Base-by-base conservation (phyloP, 768 basidiomycete genomes). In the Pisolithus marmoratus region DNA sequence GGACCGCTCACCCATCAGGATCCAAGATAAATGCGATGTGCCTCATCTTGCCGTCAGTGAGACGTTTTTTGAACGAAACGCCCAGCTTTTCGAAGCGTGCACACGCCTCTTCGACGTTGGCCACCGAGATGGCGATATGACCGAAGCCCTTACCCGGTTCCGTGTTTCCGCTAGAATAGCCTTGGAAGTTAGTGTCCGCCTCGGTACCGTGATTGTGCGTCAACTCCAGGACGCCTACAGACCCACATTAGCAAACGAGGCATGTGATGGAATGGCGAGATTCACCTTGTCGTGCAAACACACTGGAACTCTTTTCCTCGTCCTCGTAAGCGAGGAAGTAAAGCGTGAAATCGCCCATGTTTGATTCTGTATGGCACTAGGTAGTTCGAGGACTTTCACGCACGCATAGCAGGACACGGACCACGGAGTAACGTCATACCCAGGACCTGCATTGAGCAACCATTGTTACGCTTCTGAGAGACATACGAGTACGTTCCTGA, bases 151-250 rank as follows among this genome's bases (percentile, higher is more conserved):
- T 76, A 26, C 85, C 84, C 4, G 89, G 87, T 4, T 94, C 93
- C 4, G 79, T 65, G 71, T 99, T 99, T 1, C 95, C 95, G 60
- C 68, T 86, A 9, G 83, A 77, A 66, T 96, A 97, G 34, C 91
- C 94, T 59, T 82, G 66, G 75, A 94, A 94, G 56, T 69, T 70
- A 48, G 82, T 60, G 64, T 94, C 87, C 50, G 70, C 73, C 72
- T 98, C 95, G 51, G 91, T 90, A 50, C 94, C 91, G 66, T 93
- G 90, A 74, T 94, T 92, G 72, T 88, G 84, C 2, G 87, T 92
- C 46, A 93, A 77, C 66, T 94, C 90, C 53, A 93, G 80, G 58
- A 94, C 70, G 49, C 84, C 87, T 88, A 27, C 44, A 20, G 8
- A 15, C 9, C 17, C 23, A 12, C 36, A 9, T 27, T 27, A 34